Conservation (phyloP, 345 rosid genomes). For the Eucalyptus victrix region DNA sequence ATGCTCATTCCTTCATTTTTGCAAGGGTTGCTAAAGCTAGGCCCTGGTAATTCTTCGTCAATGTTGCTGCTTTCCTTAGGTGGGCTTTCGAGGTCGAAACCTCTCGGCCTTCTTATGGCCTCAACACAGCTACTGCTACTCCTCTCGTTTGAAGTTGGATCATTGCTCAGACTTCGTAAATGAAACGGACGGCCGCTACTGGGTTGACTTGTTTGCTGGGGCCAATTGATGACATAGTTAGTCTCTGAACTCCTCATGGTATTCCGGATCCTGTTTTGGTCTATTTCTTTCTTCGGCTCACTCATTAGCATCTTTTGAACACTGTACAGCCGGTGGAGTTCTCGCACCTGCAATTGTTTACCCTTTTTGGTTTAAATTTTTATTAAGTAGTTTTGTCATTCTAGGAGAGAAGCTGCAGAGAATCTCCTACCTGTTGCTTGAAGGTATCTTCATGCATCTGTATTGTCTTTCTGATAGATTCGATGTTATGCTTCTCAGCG, state of each 20-base stretch:
- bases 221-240: background rate
- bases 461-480: slow-evolving; percentile 66
- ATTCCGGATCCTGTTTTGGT: slow-evolving; percentile 17
- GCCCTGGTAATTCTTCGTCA: slow-evolving; percentile 11
- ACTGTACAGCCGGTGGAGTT: slow-evolving; percentile 67
- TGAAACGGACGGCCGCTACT: background rate
- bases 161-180: background rate
- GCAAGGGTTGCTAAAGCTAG: slow-evolving; percentile 1
- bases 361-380: background rate
- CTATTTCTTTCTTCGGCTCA: slow-evolving; percentile 28
- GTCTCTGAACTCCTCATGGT: background rate
- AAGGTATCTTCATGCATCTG: slow-evolving; percentile 69
- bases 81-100: slow-evolving; percentile 39
- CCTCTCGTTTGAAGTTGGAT: slow-evolving; percentile 29
- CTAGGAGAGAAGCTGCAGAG: background rate
- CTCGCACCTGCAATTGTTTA: slow-evolving; percentile 47
- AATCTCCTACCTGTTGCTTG: slow-evolving; percentile 50
- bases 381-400: background rate
- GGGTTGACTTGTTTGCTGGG: slow-evolving; percentile 6
- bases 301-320: slow-evolving; percentile 63
- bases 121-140: slow-evolving; percentile 39
- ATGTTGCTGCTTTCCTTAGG: slow-evolving; percentile 12
- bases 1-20: background rate
- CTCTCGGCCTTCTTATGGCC: slow-evolving; percentile 3
- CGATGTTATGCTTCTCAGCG: slow-evolving; percentile 29